Conservation (phyloP, 257 asterid genomes). For the Fraxinus quadrangulata region DNA sequence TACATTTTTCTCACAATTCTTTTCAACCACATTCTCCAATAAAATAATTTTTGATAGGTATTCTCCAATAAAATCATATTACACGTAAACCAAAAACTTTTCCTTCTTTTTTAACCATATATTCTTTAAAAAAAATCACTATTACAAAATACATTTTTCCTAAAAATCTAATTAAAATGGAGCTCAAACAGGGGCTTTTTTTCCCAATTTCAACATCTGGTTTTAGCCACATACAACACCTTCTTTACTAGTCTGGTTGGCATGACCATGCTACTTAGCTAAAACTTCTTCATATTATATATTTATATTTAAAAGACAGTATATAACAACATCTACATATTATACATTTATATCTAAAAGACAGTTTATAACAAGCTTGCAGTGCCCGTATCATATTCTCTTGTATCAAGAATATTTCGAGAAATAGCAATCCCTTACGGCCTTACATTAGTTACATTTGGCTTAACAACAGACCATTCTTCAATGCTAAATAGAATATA, state of each 20-base stretch:
- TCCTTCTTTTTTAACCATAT: no score
- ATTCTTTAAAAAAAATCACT: no score
- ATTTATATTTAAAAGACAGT: conserved; percentile 27
- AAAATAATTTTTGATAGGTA: no score
- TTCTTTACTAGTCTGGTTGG: conserved; percentile 40
- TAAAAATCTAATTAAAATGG: no score
- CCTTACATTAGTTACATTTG: conserved; percentile 12
- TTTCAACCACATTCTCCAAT: no score
- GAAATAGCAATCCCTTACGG: not conserved
- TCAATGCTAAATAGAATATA: not conserved
- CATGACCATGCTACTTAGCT: conserved; percentile 44
- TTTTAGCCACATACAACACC: conserved; percentile 27
- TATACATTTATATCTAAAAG: conserved; percentile 23
- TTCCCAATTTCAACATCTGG: conserved; percentile 32
- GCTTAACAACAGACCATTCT: conserved; percentile 14
- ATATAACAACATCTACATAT: conserved; percentile 42
- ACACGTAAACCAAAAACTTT: no score
- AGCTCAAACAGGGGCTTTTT: not conserved
- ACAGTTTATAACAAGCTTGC: conserved; percentile 27
- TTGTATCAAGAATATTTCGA: conserved; percentile 9
- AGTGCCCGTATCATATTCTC: not conserved
- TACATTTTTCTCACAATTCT: no score
- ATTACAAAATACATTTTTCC: no score
- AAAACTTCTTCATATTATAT: conserved; percentile 42
- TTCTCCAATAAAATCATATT: no score